phyloP scores from a whole-genome alignment of 371 early-diverging fungal genomes.

The Mortierella sp. region DNA sequence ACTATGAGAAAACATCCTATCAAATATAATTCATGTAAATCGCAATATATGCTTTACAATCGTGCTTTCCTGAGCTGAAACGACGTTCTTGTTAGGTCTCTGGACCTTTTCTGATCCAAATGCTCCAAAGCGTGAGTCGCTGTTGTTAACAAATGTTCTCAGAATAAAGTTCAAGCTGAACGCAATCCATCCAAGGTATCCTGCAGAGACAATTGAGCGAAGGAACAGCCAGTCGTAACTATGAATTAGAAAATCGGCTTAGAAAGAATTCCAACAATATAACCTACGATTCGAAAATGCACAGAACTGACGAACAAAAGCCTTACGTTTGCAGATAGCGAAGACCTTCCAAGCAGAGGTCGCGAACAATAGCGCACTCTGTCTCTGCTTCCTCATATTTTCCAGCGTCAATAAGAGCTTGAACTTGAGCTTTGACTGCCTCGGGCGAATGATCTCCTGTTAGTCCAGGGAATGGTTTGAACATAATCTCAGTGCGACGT shows the following conservation, averaged over 20 bases:
- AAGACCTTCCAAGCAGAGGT: slow-evolving; percentile 83
- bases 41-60: slow-evolving; percentile 3
- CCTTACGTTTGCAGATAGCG: slow-evolving; percentile 91
- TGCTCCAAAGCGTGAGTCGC: slow-evolving; percentile 28
- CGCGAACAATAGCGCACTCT: slow-evolving; percentile 70
- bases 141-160: slow-evolving; percentile 44
- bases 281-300: background rate
- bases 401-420: slow-evolving; percentile 67
- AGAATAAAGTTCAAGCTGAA: slow-evolving; percentile 84
- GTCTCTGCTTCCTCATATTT: slow-evolving; percentile 75
- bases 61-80: slow-evolving; percentile 14
- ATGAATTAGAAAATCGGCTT: background rate
- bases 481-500: slow-evolving; percentile 78
- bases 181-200: slow-evolving; percentile 95
- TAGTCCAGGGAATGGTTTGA: slow-evolving; percentile 78
- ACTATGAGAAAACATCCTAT: background rate
- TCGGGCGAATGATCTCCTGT: slow-evolving; percentile 65
- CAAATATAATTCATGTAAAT: background rate
- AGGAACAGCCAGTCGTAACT: slow-evolving; percentile 95
- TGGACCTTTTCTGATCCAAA: slow-evolving; percentile 17
- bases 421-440: slow-evolving; percentile 68
- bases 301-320: no score
- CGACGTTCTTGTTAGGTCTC: slow-evolving; percentile 1
- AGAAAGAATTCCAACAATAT: background rate
- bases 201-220: slow-evolving; percentile 83